Base-by-base conservation (phyloP, 257 asterid species). In the Sherardia arvensis region DNA sequence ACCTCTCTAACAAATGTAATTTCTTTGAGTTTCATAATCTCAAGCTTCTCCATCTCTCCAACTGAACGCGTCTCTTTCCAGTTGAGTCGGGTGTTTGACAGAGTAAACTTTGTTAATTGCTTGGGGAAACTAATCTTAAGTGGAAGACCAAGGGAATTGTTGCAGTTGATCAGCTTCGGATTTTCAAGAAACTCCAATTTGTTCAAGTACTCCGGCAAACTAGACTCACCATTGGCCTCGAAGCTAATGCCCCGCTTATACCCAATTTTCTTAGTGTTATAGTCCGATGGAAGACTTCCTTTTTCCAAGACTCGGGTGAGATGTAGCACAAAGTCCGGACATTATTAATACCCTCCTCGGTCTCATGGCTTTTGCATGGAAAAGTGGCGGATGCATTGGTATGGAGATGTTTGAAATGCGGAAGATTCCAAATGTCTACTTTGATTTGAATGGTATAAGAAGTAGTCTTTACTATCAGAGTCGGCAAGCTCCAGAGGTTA, bases 171-270 rank as follows among this genome's bases (percentile, higher is more conserved):
- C 18, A 40, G 18, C 49, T 40, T 40, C 15, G 11, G 18, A 40
- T 40, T 40, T 40, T 40, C 18, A 40, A 40, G 49, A 10, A 2
- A 11, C 18, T 40, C 18, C 49, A 40, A 11, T 9, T 10, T 40
- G 49, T 15, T 15, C 1, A 40, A 15, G 8, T 11, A 40, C 18
- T 15, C 15, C 1, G 11, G 18, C 18, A 40, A 4, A 15, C 3
- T 40, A 15, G 9, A 40, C 18, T 40, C 49, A 8, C 9, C 18
- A 15, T 4, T 11, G 14, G 0, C 49, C 49, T 15, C 9, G 11
- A 40, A 40, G 8, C 12, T 62, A 47, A 32, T 83, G 81, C 32
- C 14, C 62, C 38, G 62, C 62, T 12, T 4, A 53, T 4, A 61
- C 69, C 0, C 23, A n/a, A n/a, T n/a, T n/a, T n/a, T n/a, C n/a